A percentile compares a stretch with the other conserved stretches of the same genome.
These are phyloP conservation scores for Coemansia sp. DNA, from an alignment of 192 early-diverging fungal genomes.

Conservation along the genomic window DNA sequence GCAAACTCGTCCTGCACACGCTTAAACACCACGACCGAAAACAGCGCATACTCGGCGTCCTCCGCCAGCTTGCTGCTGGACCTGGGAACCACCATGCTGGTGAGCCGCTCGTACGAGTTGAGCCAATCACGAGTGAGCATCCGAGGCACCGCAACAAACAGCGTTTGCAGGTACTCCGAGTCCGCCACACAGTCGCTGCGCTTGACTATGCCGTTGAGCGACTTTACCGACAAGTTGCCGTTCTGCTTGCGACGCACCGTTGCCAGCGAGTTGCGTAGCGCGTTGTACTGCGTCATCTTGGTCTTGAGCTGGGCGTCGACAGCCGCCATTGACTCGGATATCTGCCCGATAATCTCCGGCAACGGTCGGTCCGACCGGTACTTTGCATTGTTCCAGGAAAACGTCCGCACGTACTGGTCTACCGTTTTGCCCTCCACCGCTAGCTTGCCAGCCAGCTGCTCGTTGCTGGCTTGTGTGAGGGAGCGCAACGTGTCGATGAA, in stretches of 20 bases:
- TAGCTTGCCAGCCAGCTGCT: conserved; percentile 8
- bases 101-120: conserved; percentile 82
- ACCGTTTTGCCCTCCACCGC: conserved; percentile 60
- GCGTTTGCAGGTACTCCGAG: conserved; percentile 91
- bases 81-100: conserved; percentile 94
- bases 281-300: conserved; percentile 84
- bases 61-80: conserved; percentile 87
- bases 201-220: conserved; percentile 85
- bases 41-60: conserved; percentile 94
- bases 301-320: conserved; percentile 90
- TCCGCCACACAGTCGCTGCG: conserved; percentile 87
- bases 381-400: conserved; percentile 96
- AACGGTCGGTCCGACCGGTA: conserved; percentile 91
- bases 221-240: conserved; percentile 87
- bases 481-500: conserved; percentile 79
- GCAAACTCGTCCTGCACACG: conserved; percentile 88
- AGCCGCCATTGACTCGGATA: conserved; percentile 78
- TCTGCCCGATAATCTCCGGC: conserved; percentile 73
- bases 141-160: conserved; percentile 94
- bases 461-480: conserved; percentile 44
- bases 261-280: conserved; percentile 76
- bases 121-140: conserved; percentile 77
- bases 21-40: conserved; percentile 88
- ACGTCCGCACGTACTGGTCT: conserved; percentile 81
- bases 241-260: conserved; percentile 78